These are phyloP conservation scores for Plantago elongata DNA, from an alignment of 257 asterid genomes.

Conservation along the genomic window DNA sequence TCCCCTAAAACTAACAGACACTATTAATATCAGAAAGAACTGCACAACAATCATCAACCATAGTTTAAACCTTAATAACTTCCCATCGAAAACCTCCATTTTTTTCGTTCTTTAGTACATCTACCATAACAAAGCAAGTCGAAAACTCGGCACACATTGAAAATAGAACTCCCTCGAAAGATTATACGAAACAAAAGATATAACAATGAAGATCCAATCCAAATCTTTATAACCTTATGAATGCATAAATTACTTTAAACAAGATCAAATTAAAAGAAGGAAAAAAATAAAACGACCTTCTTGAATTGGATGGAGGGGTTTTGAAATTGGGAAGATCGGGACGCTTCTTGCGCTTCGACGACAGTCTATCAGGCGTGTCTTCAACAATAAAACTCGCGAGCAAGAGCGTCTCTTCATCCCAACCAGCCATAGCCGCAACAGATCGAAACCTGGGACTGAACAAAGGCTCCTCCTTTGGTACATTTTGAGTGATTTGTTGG, in stretches of 20 bases:
- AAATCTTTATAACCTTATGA: background rate
- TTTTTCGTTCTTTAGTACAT: no score
- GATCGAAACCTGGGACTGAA: slow-evolving; percentile 88
- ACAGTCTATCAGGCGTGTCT: slow-evolving; percentile 79
- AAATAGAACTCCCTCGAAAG: no score
- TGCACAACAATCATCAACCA: no score
- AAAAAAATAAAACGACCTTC: slow-evolving; percentile 41
- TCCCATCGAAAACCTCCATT: no score
- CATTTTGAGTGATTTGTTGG: slow-evolving; percentile 27
- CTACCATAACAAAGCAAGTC: no score
- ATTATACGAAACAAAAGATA: background rate
- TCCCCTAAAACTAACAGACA: no score
- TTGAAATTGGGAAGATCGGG: slow-evolving; percentile 34
- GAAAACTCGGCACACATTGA: no score
- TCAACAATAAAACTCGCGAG: slow-evolving; percentile 73
- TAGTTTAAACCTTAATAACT: no score
- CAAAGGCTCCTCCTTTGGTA: slow-evolving; percentile 29
- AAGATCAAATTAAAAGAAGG: background rate
- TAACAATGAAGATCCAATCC: background rate
- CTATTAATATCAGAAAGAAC: no score
- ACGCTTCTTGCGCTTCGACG: slow-evolving; percentile 49
- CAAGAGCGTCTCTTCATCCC: slow-evolving; percentile 95
- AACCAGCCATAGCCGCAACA: slow-evolving; percentile 95
- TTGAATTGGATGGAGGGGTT: slow-evolving; percentile 76
- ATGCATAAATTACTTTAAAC: background rate